Percentiles rank a stretch among this genome's conserved stretches.
Evolutionary conservation across 2,329 filamentous ascomycete species (phyloP).

Genomic region (Fusarium subtropicale): DNA sequence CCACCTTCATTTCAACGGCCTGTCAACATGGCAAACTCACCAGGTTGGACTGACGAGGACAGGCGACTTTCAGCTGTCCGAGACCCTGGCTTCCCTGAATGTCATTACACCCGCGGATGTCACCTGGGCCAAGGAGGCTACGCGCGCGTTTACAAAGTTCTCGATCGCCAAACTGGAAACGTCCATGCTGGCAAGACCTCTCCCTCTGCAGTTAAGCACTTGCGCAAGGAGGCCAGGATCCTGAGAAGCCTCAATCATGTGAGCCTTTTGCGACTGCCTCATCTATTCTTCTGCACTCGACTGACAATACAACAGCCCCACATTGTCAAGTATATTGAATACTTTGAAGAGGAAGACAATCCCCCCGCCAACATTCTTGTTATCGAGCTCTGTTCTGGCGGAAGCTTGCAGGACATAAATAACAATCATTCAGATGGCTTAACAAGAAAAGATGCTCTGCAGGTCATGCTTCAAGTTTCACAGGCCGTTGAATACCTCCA

Average conservation of each 20-base stretch:
- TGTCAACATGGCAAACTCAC: conserved; percentile 7
- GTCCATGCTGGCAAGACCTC: conserved; percentile 49
- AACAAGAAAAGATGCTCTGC: conserved; percentile 31
- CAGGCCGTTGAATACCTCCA: conserved; percentile 48
- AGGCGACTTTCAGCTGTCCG: conserved; percentile 16
- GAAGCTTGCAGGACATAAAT: conserved; percentile 46
- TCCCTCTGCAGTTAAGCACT: conserved; percentile 30
- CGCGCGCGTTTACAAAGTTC: conserved; percentile 48
- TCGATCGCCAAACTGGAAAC: conserved; percentile 38
- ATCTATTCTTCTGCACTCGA: background rate
- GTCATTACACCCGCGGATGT: conserved; percentile 43
- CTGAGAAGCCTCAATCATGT: conserved; percentile 46
- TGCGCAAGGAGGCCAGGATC: conserved; percentile 44
- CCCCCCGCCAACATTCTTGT: conserved; percentile 44
- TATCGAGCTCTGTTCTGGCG: conserved; percentile 49
- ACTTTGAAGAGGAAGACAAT: conserved; percentile 38
- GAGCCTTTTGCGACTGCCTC: conserved; percentile 1
- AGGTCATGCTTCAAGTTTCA: conserved; percentile 41
- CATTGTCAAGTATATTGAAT: conserved; percentile 48
- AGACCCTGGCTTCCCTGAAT: conserved; percentile 23
- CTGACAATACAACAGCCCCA: conserved; percentile 36
- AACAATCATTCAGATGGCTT: conserved; percentile 40
- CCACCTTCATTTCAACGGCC: background rate
- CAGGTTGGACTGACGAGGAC: conserved; percentile 42
- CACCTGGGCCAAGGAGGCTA: conserved; percentile 47